Evolutionary conservation across 208 protist species (phyloP), one percentile per base, ranked within the genome.

Genomic region (Naegleria gruberi): DNA sequence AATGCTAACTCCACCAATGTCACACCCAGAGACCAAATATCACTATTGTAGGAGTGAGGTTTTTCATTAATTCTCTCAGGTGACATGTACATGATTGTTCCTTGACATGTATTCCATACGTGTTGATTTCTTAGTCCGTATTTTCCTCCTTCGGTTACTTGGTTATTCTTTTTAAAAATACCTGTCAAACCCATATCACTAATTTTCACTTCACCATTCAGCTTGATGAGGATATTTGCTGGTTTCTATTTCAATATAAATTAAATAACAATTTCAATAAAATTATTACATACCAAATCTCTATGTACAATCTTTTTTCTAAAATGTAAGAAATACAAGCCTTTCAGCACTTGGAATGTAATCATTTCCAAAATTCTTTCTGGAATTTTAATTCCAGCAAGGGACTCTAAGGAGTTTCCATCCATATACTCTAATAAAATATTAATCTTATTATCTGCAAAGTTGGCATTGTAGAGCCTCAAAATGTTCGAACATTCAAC

Each of bases 11-110:
- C 94, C 0, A 95, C 95, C 30, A 97, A 93, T 0, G 95, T 96
- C 47, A 97, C 94, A 46, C 96, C 96, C 43, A 97, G 93, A 17
- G 96, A 95, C 95, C 96, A 97, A 51, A 97, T 94, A 90, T 97
- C 96, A 19, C 93, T 93, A 40, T 95, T 92, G 89, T 94, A 94
- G 44, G 95, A 94, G 91, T 97, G 94, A 83, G 89, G 43, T 92
- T 96, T 94, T 41, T 95, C 95, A 37, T 93, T 93, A 86, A 97
- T 95, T 82, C 96, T 93, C 91, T 97, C 95, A 0, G 96, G 95
- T 83, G 93, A 95, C 96, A 97, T 97, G 91, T 97, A 97, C 90
- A 94, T 93, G 46, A 95, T 91, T 37, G 96, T 97, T n/a, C 96
- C 96, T 55, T 87, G 82, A 55, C 43, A 87, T 41, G 82, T 87